Conservation (phyloP, 768 basidiomycete genomes). For the Melanogaster broomeanus region DNA sequence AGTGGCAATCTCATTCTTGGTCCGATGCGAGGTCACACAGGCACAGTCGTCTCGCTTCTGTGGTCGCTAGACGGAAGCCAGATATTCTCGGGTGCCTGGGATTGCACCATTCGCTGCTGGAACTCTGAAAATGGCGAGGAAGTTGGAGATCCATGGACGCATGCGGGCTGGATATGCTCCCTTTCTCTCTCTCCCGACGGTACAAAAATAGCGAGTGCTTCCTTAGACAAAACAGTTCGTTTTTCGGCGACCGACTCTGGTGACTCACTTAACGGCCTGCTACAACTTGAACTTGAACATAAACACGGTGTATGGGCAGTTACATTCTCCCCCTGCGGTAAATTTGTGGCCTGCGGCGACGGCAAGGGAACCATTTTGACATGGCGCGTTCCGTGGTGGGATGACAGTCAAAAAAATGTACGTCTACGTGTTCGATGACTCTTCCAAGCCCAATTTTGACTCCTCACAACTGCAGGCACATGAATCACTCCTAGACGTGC, state of each 20-base stretch:
- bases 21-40: background rate
- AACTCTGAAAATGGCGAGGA: background rate
- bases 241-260: background rate
- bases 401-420: background rate
- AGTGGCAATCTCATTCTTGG: background rate
- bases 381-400: background rate
- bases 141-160: conserved; percentile 11
- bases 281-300: too few relatives aligned
- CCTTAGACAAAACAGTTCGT: background rate
- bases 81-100: background rate
- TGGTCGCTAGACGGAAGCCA: conserved; percentile 16
- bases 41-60: background rate
- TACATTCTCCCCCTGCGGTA: background rate
- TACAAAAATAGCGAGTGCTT: conserved; percentile 2
- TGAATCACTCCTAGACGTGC: background rate
- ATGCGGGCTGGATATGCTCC: background rate
- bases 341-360: background rate
- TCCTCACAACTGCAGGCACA: background rate
- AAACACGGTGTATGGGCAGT: background rate
- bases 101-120: conserved; percentile 10
- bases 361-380: background rate
- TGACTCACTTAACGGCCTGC: background rate
- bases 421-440: background rate
- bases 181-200: conserved; percentile 3
- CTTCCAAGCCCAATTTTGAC: too few relatives aligned